Evolutionary conservation across 1,284 basidiomycete genomes (phyloP).

Genomic region (Ustilago hordei): DNA sequence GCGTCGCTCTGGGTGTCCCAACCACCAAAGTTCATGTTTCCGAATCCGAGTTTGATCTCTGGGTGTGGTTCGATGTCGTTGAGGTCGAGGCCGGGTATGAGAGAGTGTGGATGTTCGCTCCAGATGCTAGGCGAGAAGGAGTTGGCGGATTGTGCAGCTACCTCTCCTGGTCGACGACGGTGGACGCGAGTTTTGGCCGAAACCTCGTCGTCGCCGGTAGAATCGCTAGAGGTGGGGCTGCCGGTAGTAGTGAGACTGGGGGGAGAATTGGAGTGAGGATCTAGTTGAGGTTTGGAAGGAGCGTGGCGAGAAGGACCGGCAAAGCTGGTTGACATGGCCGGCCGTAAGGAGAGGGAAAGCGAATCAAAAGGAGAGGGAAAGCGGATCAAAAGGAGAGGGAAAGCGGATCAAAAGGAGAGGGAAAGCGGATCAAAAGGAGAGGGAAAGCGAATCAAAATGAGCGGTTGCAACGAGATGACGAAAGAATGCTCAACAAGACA

Average conservation of each 20-base stretch:
- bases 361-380: background rate
- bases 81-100: conserved; percentile 23
- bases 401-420: background rate
- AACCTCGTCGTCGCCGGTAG: conserved; percentile 43
- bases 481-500: too few relatives aligned
- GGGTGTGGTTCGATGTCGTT: conserved; percentile 11
- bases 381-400: background rate
- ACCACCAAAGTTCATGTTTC: conserved; percentile 38
- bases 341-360: conserved; percentile 3
- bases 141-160: conserved; percentile 4
- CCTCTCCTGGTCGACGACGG: conserved; percentile 18
- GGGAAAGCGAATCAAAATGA: too few relatives aligned
- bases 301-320: conserved; percentile 3
- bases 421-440: too few relatives aligned
- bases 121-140: conserved; percentile 45
- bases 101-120: conserved; percentile 23
- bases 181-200: conserved; percentile 19
- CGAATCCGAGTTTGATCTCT: conserved; percentile 20
- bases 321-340: conserved; percentile 50
- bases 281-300: conserved; percentile 13
- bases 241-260: conserved; percentile 44
- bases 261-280: conserved; percentile 34
- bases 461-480: too few relatives aligned
- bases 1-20: conserved; percentile 44
- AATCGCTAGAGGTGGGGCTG: conserved; percentile 51